phyloP scores from a whole-genome alignment of 345 rosid species.

The Salix udensis region DNA sequence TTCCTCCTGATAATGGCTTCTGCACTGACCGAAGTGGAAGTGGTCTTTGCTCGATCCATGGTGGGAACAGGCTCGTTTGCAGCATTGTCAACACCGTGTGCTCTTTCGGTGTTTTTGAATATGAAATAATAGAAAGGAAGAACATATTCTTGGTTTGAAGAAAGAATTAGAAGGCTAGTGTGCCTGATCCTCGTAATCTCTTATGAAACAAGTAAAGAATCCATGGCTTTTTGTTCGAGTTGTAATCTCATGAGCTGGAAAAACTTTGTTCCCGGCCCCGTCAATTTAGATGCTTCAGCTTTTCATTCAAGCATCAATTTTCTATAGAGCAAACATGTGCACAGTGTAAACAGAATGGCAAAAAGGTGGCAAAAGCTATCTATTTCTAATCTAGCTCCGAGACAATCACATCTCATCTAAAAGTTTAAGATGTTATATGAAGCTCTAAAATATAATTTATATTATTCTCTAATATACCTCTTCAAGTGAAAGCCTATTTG shows the following conservation, averaged over 20 bases:
- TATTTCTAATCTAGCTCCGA: too few species aligned
- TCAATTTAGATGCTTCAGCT: slow-evolving; percentile 1
- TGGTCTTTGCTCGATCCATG: not conserved
- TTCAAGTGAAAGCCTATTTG: too few species aligned
- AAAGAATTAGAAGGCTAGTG: not conserved
- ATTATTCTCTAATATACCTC: too few species aligned
- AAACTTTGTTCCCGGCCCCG: not conserved
- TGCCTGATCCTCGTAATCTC: not conserved
- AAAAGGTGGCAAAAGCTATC: too few species aligned
- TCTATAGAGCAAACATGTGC: not conserved
- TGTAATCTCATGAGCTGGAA: slow-evolving; percentile 12
- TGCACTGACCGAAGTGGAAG: not conserved
- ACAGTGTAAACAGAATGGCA: too few species aligned
- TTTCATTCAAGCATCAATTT: not conserved
- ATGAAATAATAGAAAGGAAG: slow-evolving; percentile 4
- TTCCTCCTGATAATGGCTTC: too few species aligned
- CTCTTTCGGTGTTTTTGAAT: not conserved
- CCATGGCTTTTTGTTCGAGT: slow-evolving; percentile 2
- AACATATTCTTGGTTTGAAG: slow-evolving; percentile 13
- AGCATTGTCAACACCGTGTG: not conserved
- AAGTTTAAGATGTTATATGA: too few species aligned
- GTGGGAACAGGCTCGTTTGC: not conserved
- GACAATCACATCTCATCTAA: too few species aligned
- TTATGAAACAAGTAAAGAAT: slow-evolving; percentile 15
- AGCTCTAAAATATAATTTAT: too few species aligned